phyloP scores from a whole-genome alignment of 805 yeast species.

The Metschnikowia dekortorum region DNA sequence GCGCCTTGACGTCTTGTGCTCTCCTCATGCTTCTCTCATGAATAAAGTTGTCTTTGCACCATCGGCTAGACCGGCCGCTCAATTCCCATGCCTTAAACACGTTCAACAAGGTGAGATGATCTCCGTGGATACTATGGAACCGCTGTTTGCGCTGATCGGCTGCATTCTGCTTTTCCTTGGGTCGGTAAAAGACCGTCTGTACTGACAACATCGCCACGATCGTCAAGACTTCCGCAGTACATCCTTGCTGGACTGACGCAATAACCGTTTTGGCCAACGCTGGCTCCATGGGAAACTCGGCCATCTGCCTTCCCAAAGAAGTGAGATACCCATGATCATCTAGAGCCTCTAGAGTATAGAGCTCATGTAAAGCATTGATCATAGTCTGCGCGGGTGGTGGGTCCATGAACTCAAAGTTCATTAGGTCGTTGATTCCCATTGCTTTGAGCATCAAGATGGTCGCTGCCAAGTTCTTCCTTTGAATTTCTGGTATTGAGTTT shows the following conservation, averaged over 20 bases:
- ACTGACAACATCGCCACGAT: constrained; percentile 91
- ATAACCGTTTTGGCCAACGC: constrained; percentile 76
- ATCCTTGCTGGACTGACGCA: constrained; percentile 62
- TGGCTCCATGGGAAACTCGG: constrained; percentile 95
- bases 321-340: constrained; percentile 78
- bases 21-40: constrained; percentile 73
- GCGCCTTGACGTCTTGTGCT: constrained; percentile 78
- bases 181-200: constrained; percentile 75
- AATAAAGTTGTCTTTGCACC: constrained; percentile 80
- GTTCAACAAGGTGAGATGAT: constrained; percentile 78
- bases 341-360: constrained; percentile 78
- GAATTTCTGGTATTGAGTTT: constrained; percentile 85
- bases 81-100: constrained; percentile 73
- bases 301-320: constrained; percentile 72
- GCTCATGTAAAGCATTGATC: constrained; percentile 73
- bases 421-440: constrained; percentile 78
- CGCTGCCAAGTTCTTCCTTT: constrained; percentile 78
- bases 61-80: constrained; percentile 49
- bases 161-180: constrained; percentile 65
- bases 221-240: constrained; percentile 75
- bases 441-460: constrained; percentile 86
- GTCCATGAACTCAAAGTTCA: constrained; percentile 87
- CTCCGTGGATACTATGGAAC: constrained; percentile 74
- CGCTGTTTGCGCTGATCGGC: constrained; percentile 75
- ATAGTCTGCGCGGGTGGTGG: constrained; percentile 77